Base-by-base conservation (phyloP, 257 asterid species). In the Nicotiana paniculata region DNA sequence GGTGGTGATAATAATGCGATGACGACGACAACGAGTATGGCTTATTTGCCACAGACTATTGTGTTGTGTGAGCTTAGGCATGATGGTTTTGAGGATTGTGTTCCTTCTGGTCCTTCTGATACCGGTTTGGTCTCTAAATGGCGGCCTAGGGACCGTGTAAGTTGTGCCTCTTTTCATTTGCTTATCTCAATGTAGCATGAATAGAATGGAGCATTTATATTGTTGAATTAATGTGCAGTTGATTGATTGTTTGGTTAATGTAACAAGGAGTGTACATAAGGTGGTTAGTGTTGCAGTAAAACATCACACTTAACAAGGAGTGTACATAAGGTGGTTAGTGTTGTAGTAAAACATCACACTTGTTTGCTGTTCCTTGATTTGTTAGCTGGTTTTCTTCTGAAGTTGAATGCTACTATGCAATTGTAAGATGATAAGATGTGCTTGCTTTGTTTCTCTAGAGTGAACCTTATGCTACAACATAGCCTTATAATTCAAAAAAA, bases 11-110 rank as follows among this genome's bases (percentile, higher is more conserved):
- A 59, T 32, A 77, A 77, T 62, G 83, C 88, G 46, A 88, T 88
- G 90, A 87, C 93, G 79, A 89, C 95, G 61, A 83, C 93, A 24
- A 94, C 98, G 48, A 93, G 97, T 85, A 89, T 93, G 95, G 94
- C 98, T 17, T 94, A 93, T 90, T 86, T 94, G 91, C 97, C 99
- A 15, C 98, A 90, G 88, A 93, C 90, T 66, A 83, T 93, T 33
- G 98, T 96, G 80, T 86, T 96, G 88, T 90, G 95, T 88, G 99
- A 96, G 91, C 93, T 93, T 33, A 88, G 99, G 86, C 99, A 96
- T 72, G 97, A 94, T 64, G 97, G 93, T 5, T 94, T 96, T 65
- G 99, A 96, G 92, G 93, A 91, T 33, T 85, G 90, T 59, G 84
- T 90, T 79, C 98, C 96, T 11, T 86, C 93, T 12, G 97, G 99